A percentile compares a stretch with the other conserved stretches of the same genome.
Evolutionary conservation across 2,329 filamentous ascomycete species (phyloP).

Genomic region (Colletotrichum brevisporum): DNA sequence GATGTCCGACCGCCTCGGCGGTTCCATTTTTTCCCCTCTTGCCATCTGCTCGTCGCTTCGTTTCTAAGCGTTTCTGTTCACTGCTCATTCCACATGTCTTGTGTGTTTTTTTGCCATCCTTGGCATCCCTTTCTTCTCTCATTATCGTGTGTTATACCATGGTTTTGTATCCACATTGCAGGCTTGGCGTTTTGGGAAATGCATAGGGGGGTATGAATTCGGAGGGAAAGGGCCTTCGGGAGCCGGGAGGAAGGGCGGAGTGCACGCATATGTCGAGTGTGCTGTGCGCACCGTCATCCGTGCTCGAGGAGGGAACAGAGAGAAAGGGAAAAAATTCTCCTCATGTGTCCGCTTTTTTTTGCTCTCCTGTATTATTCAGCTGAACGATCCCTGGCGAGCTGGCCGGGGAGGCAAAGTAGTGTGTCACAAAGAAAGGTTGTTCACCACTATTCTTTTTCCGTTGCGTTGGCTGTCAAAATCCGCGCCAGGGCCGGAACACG

Average conservation of each 20-base stretch:
- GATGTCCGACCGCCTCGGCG: constrained; percentile 12
- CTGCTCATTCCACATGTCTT: neutral
- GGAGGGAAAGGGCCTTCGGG: constrained; percentile 1
- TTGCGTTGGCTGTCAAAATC: constrained; percentile 7
- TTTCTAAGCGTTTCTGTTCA: neutral
- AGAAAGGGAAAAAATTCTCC: neutral
- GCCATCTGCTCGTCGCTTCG: neutral
- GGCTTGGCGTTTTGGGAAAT: constrained; percentile 39
- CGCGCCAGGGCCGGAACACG: constrained; percentile 20
- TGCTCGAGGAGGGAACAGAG: neutral
- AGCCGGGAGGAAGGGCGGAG: neutral
- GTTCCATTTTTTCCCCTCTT: constrained; percentile 1
- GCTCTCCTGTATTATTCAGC: neutral
- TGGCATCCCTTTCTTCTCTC: neutral
- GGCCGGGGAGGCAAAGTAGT: neutral
- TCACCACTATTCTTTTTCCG: neutral
- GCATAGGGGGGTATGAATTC: constrained; percentile 4
- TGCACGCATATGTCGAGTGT: constrained; percentile 19
- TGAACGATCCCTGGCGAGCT: constrained; percentile 6
- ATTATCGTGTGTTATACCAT: constrained; percentile 8
- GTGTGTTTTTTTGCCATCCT: neutral
- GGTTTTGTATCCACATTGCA: constrained; percentile 22
- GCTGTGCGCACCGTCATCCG: constrained; percentile 25
- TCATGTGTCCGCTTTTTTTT: neutral
- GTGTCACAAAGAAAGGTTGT: constrained; percentile 11